Conservation (phyloP, 2,329 filamentous ascomycete species). For the Claviceps sp. region DNA sequence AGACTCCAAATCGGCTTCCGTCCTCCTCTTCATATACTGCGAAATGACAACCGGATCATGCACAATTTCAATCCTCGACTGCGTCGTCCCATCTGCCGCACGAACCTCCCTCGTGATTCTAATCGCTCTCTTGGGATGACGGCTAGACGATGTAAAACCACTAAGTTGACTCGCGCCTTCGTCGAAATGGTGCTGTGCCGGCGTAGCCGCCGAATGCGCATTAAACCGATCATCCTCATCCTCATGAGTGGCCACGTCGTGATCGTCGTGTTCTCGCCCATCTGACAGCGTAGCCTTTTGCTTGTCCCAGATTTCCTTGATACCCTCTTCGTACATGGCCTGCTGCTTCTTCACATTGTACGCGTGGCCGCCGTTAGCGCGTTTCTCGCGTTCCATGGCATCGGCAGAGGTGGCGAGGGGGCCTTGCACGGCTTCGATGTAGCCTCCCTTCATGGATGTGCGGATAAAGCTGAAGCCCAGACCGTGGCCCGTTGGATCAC, state of each 20-base stretch:
- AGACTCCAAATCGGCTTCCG: slow-evolving; percentile 55
- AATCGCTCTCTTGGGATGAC: slow-evolving; percentile 51
- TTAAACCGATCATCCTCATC: slow-evolving; percentile 59
- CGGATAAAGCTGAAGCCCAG: slow-evolving; percentile 95
- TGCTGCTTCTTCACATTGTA: slow-evolving; percentile 97
- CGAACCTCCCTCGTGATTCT: slow-evolving; percentile 56
- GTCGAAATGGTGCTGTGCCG: slow-evolving; percentile 43
- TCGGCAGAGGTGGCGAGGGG: slow-evolving; percentile 59
- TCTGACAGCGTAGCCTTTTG: slow-evolving; percentile 72
- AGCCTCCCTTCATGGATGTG: slow-evolving; percentile 97
- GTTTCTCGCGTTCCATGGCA: slow-evolving; percentile 74
- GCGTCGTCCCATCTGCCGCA: slow-evolving; percentile 33
- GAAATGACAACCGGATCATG: slow-evolving; percentile 78
- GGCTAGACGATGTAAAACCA: slow-evolving; percentile 50
- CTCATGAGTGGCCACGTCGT: slow-evolving; percentile 43
- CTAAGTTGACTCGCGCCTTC: slow-evolving; percentile 73
- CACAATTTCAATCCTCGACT: slow-evolving; percentile 54
- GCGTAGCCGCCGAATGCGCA: slow-evolving; percentile 54
- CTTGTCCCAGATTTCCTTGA: slow-evolving; percentile 82
- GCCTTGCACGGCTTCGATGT: slow-evolving; percentile 64
- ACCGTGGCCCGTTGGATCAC: slow-evolving; percentile 85
- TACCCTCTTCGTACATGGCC: slow-evolving; percentile 79
- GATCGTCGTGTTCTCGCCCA: slow-evolving; percentile 51
- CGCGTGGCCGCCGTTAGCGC: slow-evolving; percentile 83
- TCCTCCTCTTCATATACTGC: slow-evolving; percentile 71